Evolutionary conservation across 441 rosid genomes (phyloP), one percentile per base, ranked within the genome.

Genomic region (Adansonia gregorii): DNA sequence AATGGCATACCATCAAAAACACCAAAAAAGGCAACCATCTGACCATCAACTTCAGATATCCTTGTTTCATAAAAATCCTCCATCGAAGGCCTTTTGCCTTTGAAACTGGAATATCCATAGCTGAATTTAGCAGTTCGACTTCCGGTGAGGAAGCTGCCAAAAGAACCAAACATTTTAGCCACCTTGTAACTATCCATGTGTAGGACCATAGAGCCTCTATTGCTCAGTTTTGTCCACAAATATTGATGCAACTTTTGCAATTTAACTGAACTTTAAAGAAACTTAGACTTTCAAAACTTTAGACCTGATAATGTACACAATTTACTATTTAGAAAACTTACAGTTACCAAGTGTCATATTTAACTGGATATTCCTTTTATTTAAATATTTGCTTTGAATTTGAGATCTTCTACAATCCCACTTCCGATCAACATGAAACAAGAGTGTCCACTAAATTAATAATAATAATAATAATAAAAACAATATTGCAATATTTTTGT

Each of bases 1-100:
- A 41, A 67, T 24, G 60, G n/a, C 59, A 71, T 88, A 93, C 98
- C 98, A 82, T 94, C 98, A 72, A 89, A 94, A 80, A 94, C 98
- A 74, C 92, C 97, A 72, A 94, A 94, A 79, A 92, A 90, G 67
- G 94, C 98, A 89, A 94, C 97, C 90, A 88, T 90, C 82, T 94
- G 91, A 74, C 95, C 98, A 81, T 87, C 85, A 78, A 94, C 88
- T 76, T 88, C 93, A 80, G 90, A 89, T 61, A 94, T 86, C 71
- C 92, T 90, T 12, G 97, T 92, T 80, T 92, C 98, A 39, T 86
- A 92, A 70, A 87, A 94, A 79, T 94, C 98, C 81, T 92, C 94
- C 98, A 94, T 94, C 22, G 95, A 89, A 79, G 95, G 67, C 79
- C 98, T 83, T 85, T 91, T 94, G 10, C 95, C 98, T 72, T 87